These are phyloP conservation scores for Stephania cephalantha DNA, from an alignment of 164 flowering plant genomes.

Conservation along the genomic window DNA sequence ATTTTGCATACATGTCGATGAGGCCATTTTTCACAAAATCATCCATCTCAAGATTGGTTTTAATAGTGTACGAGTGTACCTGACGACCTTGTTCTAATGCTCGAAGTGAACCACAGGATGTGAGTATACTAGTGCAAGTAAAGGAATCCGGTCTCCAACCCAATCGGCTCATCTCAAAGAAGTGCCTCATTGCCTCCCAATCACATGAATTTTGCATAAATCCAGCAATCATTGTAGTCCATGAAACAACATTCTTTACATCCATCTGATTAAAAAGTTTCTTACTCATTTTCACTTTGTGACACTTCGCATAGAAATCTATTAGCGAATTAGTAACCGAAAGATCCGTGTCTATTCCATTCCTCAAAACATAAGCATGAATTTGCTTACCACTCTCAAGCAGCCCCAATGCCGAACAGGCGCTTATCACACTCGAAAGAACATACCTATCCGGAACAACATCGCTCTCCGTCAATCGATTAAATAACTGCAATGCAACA, in stretches of 20 bases:
- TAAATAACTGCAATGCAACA: constrained; percentile 41
- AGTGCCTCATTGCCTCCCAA: constrained; percentile 45
- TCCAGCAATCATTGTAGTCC: constrained; percentile 77
- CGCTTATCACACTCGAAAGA: constrained; percentile 50
- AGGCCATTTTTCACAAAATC: constrained; percentile 55
- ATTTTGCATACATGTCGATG: constrained; percentile 72
- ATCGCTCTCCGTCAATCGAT: constrained; percentile 30
- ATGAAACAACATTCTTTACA: constrained; percentile 45
- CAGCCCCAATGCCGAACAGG: constrained; percentile 46
- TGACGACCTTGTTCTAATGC: constrained; percentile 51
- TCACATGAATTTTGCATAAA: constrained; percentile 63
- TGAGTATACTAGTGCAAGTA: constrained; percentile 63
- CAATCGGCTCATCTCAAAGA: constrained; percentile 38
- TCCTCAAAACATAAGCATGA: constrained; percentile 54
- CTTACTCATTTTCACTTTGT: constrained; percentile 28
- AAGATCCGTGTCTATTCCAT: constrained; percentile 38
- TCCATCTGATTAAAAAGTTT: constrained; percentile 45
- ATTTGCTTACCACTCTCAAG: constrained; percentile 59
- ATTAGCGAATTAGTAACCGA: constrained; percentile 52
- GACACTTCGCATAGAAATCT: constrained; percentile 55
- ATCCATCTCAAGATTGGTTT: constrained; percentile 48
- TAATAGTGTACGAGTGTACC: constrained; percentile 55
- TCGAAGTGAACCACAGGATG: constrained; percentile 60
- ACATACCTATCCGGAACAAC: constrained; percentile 52
- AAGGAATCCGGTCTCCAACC: constrained; percentile 54